Evolutionary conservation across 2,329 filamentous ascomycete species (phyloP), one percentile per base, ranked within the genome.

Genomic region (Colletotrichum sp.): DNA sequence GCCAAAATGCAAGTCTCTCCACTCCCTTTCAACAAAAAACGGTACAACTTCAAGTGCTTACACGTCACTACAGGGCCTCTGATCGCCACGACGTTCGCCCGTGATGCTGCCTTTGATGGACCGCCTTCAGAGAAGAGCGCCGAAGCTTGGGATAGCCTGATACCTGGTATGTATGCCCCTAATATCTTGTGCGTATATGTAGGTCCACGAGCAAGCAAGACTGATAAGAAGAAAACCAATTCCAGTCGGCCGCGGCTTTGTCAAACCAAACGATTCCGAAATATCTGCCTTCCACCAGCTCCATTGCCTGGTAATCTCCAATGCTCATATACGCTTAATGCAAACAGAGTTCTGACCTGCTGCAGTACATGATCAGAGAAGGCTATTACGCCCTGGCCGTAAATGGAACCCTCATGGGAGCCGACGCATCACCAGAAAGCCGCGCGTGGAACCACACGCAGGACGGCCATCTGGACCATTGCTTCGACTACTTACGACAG

Each of bases 121-220:
- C 39, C 39, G 19, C 39, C 39, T 48, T 48, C 39, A 2, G 39
- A 48, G 9, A n/a, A 12, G 19, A 48, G 39, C 19, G 9, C 39
- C 39, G 39, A 1, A 48, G 39, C 39, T n/a, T 48, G 39, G 39
- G 1, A 48, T 6, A 48, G 19, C 39, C 39, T 48, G 19, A 48
- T 48, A 48, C 39, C 39, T 6, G 39, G 19, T 48, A 6, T 12
- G 39, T 2, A 48, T 48, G 39, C 39, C 3, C 39, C 9, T 12
- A 0, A 48, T 48, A n/a, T 48, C 19, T n/a, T n/a, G 19, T 0
- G 19, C 9, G 9, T n/a, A 48, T 2, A 12, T n/a, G 1, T 9
- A 12, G 19, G 39, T 11, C 19, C 9, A 39, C 27, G 27, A 34
- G 39, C 3, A 48, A 19, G 8, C 19, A 48, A 48, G 19, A 6